Conservation (phyloP, 2,329 filamentous ascomycete genomes). For the Aspergillus sp. region DNA sequence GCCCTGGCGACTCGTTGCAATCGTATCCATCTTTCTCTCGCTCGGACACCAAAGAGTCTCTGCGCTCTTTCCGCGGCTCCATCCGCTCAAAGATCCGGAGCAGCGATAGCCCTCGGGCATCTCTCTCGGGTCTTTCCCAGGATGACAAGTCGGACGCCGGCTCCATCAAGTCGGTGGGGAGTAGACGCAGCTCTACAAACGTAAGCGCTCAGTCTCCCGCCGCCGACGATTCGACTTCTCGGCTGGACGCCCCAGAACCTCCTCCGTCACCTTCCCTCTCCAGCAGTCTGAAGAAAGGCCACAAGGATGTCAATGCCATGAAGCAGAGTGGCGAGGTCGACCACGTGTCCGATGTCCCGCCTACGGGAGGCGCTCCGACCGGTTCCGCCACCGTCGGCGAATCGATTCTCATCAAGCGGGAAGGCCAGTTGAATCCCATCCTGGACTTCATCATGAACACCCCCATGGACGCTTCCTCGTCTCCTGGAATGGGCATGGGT, state of each 20-base stretch:
- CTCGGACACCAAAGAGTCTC: slow-evolving; percentile 90
- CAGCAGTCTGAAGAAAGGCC: slow-evolving; percentile 67
- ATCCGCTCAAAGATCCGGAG: slow-evolving; percentile 78
- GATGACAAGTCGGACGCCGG: slow-evolving; percentile 68
- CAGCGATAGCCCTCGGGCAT: slow-evolving; percentile 78
- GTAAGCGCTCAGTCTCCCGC: slow-evolving; percentile 31
- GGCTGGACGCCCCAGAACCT: slow-evolving; percentile 53
- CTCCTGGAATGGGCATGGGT: slow-evolving; percentile 73
- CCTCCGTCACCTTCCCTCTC: slow-evolving; percentile 89
- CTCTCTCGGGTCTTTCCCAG: slow-evolving; percentile 61
- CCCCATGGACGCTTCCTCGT: slow-evolving; percentile 43
- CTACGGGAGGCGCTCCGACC: slow-evolving; percentile 60
- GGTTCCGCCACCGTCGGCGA: slow-evolving; percentile 71
- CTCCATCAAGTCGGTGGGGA: slow-evolving; percentile 71
- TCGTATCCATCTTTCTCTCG: slow-evolving; percentile 89
- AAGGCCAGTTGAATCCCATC: slow-evolving; percentile 68
- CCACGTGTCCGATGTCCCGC: slow-evolving; percentile 85
- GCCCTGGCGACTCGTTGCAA: slow-evolving; percentile 64
- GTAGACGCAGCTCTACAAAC: slow-evolving; percentile 37
- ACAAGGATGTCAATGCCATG: slow-evolving; percentile 75
- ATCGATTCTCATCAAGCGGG: slow-evolving; percentile 83
- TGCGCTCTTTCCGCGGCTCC: slow-evolving; percentile 76
- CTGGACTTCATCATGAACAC: slow-evolving; percentile 50
- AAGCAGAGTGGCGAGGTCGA: slow-evolving; percentile 89
- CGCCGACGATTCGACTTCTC: slow-evolving; percentile 48